Conservation (phyloP, 805 yeast species). For the Ogataea nonfermentans region DNA sequence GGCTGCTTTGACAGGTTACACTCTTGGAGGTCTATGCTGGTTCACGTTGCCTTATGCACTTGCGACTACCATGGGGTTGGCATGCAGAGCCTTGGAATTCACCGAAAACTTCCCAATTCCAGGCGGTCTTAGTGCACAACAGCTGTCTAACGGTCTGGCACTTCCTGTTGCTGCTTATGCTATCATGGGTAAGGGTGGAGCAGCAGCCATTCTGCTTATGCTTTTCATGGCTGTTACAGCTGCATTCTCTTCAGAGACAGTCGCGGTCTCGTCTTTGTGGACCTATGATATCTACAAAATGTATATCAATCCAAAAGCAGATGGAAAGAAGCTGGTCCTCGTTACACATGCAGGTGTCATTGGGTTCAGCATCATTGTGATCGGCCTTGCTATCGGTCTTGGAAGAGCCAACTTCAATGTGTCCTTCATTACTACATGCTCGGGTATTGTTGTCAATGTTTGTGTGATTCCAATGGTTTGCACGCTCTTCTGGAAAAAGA, state of each 20-base stretch:
- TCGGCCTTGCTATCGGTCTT: slow-evolving; percentile 51
- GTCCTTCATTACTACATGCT: slow-evolving; percentile 51
- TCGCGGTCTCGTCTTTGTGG: slow-evolving; percentile 49
- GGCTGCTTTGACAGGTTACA: slow-evolving; percentile 40
- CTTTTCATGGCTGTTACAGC: slow-evolving; percentile 55
- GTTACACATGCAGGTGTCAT: slow-evolving; percentile 46
- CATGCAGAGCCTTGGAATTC: slow-evolving; percentile 36
- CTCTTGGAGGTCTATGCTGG: slow-evolving; percentile 48
- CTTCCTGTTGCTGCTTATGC: slow-evolving; percentile 52
- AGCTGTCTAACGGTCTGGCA: slow-evolving; percentile 48
- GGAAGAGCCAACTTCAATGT: slow-evolving; percentile 50
- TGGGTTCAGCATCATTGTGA: slow-evolving; percentile 42
- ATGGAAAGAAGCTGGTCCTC: slow-evolving; percentile 45
- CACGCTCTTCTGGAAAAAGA: slow-evolving; percentile 44
- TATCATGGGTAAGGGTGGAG: slow-evolving; percentile 50
- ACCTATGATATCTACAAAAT: slow-evolving; percentile 52
- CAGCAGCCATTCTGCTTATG: slow-evolving; percentile 45
- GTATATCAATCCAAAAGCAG: slow-evolving; percentile 48
- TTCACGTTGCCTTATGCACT: slow-evolving; percentile 41
- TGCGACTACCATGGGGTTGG: slow-evolving; percentile 38
- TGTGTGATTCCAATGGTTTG: slow-evolving; percentile 51
- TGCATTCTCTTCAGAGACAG: slow-evolving; percentile 54
- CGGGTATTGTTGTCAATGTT: slow-evolving; percentile 54
- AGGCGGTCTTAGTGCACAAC: slow-evolving; percentile 36
- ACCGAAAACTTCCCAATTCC: slow-evolving; percentile 27